phyloP scores from a whole-genome alignment of 179 eudicot species.

The Drosera spatulata region DNA sequence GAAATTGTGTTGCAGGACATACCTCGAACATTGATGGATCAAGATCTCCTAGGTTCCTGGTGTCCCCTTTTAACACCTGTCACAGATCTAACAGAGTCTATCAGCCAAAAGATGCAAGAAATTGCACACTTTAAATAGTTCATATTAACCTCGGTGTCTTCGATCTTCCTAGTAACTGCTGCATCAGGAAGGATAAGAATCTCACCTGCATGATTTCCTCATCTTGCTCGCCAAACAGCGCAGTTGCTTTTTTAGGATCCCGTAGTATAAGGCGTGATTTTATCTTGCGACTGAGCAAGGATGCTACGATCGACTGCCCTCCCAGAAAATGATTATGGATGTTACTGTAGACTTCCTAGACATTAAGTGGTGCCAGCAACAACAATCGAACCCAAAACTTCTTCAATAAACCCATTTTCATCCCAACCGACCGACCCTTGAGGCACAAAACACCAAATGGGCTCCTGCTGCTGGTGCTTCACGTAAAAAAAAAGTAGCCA shows the following conservation, averaged over 20 bases:
- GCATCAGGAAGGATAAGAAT: background rate
- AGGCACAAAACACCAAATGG: no score
- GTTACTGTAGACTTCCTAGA: background rate
- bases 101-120: constrained; percentile 4
- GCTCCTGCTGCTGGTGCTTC: no score
- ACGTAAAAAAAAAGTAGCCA: no score
- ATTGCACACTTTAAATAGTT: background rate
- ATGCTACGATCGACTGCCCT: constrained; percentile 93
- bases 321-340: constrained; percentile 1
- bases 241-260: constrained; percentile 73
- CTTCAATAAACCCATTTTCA: no score
- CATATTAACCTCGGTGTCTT: background rate
- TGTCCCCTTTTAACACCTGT: constrained; percentile 75
- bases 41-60: constrained; percentile 58
- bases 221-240: constrained; percentile 76
- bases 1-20: constrained; percentile 8
- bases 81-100: constrained; percentile 22
- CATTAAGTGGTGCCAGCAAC: background rate
- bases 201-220: constrained; percentile 61
- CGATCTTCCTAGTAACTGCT: no score
- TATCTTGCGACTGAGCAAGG: constrained; percentile 64
- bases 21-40: constrained; percentile 84
- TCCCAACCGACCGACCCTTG: no score
- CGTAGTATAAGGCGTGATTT: constrained; percentile 63
- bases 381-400: no score